Conservation (phyloP, 2,329 filamentous ascomycete genomes). For the Penicillium sp. region DNA sequence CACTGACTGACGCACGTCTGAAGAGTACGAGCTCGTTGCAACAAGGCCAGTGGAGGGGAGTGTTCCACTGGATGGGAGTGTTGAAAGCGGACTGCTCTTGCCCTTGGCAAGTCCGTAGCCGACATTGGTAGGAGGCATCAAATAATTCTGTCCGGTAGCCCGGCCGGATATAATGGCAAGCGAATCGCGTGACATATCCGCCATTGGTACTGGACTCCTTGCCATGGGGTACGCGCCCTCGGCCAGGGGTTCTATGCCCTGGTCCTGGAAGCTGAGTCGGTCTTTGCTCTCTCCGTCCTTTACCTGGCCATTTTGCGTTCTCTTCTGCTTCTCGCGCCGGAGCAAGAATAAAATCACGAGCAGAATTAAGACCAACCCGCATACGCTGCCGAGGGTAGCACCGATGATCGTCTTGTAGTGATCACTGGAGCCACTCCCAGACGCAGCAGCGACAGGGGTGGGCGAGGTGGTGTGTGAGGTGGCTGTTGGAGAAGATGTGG, state of each 20-base stretch:
- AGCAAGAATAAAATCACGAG: slow-evolving; percentile 66
- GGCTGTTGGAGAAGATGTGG: slow-evolving; percentile 27
- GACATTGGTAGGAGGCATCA: slow-evolving; percentile 21
- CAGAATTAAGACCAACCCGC: slow-evolving; percentile 66
- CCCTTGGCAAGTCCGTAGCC: slow-evolving; percentile 17
- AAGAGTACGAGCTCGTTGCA: slow-evolving; percentile 20
- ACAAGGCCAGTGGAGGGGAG: slow-evolving; percentile 28
- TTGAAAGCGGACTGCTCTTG: slow-evolving; percentile 26
- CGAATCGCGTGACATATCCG: slow-evolving; percentile 35
- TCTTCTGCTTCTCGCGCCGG: slow-evolving; percentile 47
- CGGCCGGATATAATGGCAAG: slow-evolving; percentile 40
- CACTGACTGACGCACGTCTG: slow-evolving; percentile 18
- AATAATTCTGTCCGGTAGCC: slow-evolving; percentile 30
- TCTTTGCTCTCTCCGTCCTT: slow-evolving; percentile 55
- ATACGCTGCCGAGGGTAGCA: slow-evolving; percentile 74
- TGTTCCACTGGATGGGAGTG: slow-evolving; percentile 29
- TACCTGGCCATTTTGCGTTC: slow-evolving; percentile 41
- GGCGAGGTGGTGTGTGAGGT: slow-evolving; percentile 32
- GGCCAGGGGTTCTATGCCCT: slow-evolving; percentile 42
- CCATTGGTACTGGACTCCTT: slow-evolving; percentile 36
- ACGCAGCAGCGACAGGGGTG: slow-evolving; percentile 32
- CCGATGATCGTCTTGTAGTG: slow-evolving; percentile 61
- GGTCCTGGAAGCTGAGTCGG: slow-evolving; percentile 43
- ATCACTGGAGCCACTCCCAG: slow-evolving; percentile 25
- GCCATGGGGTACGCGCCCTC: slow-evolving; percentile 44